Evolutionary conservation across 2,329 filamentous ascomycete genomes (phyloP), one percentile per base, ranked within the genome.

Genomic region (Nemania sp.): DNA sequence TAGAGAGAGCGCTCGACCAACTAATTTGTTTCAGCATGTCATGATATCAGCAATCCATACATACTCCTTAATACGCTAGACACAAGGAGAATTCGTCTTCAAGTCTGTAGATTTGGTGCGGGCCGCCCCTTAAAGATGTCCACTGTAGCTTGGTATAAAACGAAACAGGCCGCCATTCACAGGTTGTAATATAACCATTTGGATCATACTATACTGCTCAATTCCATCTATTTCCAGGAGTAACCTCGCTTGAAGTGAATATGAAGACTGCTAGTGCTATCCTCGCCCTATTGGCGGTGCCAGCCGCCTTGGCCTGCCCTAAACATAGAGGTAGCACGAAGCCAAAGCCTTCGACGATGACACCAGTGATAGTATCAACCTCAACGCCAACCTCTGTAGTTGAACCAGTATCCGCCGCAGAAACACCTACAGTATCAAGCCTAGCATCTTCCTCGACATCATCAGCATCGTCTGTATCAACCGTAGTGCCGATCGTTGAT

Each of bases 231-330:
- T 45, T 53, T 20, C 13, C n/a, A 6, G 15, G 24, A 3, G 26
- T 45, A 56, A 32, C 26, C 26, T 51, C 32, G 11, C 1, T 51
- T 1, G 55, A 5, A 51, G 47, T 56, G 2, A 69, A 61, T 1
- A 67, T 69, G 67, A 67, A 61, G 60, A 64, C 51, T 29, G 57
- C 18, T 20, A 35, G 35, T 49, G 60, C 67, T 5, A 55, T 67
- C 18, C 35, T 69, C n/a, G 49, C 55, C 45, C 24, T 61, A 59
- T 52, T 67, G 64, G 67, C 64, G 18, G 67, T 67, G 52, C 64
- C 67, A 32, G 54, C 45, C 20, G 64, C 52, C 18, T 27, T 67
- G 43, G 67, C 60, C 29, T 63, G 66, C 53, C 66, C 66, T 27
- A 68, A 35, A 58, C 62, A 26, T 13, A 26, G 49, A 45, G 38